These are phyloP conservation scores for Bipolaris zeicola DNA, from an alignment of 2,329 filamentous ascomycete genomes.

Conservation along the genomic window DNA sequence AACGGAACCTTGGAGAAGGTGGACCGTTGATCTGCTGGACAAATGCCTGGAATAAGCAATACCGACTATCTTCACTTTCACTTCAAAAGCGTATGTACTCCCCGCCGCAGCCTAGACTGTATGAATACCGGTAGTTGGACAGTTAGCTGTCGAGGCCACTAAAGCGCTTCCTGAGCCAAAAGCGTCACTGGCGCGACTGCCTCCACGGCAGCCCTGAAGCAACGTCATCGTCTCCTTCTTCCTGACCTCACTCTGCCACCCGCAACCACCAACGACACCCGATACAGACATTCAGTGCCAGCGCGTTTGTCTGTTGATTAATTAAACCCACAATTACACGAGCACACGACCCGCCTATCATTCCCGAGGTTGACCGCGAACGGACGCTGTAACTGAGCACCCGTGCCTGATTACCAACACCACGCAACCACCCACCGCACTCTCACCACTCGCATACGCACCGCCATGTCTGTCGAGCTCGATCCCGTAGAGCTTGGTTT, in stretches of 20 bases:
- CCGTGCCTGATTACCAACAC: slow-evolving; percentile 40
- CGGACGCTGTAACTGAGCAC: slow-evolving; percentile 17
- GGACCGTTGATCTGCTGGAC: slow-evolving; percentile 18
- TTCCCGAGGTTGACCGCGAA: slow-evolving; percentile 21
- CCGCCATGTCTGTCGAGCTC: slow-evolving; percentile 90
- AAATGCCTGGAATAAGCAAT: background rate
- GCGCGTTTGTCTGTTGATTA: slow-evolving; percentile 1
- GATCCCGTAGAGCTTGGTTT: slow-evolving; percentile 91
- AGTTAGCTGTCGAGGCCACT: slow-evolving; percentile 10
- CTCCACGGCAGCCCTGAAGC: slow-evolving; percentile 11
- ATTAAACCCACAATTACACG: slow-evolving; percentile 1
- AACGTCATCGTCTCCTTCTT: slow-evolving; percentile 24
- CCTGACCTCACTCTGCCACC: slow-evolving; percentile 10
- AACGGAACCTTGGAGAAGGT: slow-evolving; percentile 19
- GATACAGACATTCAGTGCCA: slow-evolving; percentile 8
- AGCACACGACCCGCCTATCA: slow-evolving; percentile 11
- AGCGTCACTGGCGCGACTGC: slow-evolving; percentile 21
- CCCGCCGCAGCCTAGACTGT: background rate
- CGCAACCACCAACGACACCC: slow-evolving; percentile 16
- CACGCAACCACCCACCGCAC: slow-evolving; percentile 21
- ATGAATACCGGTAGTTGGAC: background rate
- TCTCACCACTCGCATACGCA: slow-evolving; percentile 15
- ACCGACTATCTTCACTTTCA: background rate
- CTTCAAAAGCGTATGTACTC: background rate
- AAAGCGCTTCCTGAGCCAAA: slow-evolving; percentile 15